Evolutionary conservation across 495 filamentous ascomycete species (phyloP).

Genomic region (Hypoxylon subgilvum): DNA sequence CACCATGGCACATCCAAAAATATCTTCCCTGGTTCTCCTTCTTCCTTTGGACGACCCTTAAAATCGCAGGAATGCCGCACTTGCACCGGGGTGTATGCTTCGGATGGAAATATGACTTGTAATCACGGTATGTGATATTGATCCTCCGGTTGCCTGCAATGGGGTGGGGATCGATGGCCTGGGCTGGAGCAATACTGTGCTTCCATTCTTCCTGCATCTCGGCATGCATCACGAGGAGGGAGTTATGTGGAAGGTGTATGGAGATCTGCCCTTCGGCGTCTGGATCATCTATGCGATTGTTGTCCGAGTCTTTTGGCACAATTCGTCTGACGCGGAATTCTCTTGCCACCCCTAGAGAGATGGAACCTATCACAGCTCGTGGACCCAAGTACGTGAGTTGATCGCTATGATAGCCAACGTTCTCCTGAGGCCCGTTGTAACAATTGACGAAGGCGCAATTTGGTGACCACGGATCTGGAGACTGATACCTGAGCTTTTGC

Average conservation of each 20-base stretch:
- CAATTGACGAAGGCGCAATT: conserved; percentile 95
- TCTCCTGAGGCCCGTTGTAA: conserved; percentile 79
- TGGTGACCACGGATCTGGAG: conserved; percentile 72
- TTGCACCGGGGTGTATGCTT: conserved; percentile 66
- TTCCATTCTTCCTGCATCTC: conserved; percentile 88
- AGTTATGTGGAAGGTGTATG: conserved; percentile 93
- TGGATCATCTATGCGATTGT: conserved; percentile 47
- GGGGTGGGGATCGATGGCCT: conserved; percentile 79
- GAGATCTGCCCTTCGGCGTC: conserved; percentile 82
- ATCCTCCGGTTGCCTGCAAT: conserved; percentile 78
- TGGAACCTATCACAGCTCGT: conserved; percentile 81
- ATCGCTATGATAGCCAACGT: conserved; percentile 89
- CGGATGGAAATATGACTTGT: conserved; percentile 76
- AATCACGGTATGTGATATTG: conserved; percentile 93
- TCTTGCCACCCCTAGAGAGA: conserved; percentile 85
- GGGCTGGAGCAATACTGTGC: conserved; percentile 75
- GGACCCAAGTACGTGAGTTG: conserved; percentile 94
- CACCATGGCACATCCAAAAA: conserved; percentile 92
- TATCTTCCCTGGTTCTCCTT: conserved; percentile 77
- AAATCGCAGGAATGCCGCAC: conserved; percentile 72
- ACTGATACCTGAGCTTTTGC: conserved; percentile 79
- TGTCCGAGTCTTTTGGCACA: conserved; percentile 55
- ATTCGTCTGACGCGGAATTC: conserved; percentile 88
- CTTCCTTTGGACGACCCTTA: conserved; percentile 80
- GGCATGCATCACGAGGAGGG: conserved; percentile 90